Conservation (phyloP, 139 green algal genomes). For the Eudorina sp. region DNA sequence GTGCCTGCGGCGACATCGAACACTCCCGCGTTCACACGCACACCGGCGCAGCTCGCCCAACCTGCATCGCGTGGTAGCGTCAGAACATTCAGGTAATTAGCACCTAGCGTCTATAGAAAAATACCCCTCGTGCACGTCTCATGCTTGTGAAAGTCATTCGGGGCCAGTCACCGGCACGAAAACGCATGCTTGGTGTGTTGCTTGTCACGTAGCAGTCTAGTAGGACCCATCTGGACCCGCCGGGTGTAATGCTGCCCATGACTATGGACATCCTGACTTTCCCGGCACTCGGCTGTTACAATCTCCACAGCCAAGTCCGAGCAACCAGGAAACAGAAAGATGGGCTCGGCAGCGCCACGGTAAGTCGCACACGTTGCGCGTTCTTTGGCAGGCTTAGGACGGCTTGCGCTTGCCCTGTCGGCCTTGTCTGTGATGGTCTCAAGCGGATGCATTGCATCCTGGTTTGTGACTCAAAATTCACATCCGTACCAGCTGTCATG, state of each 20-base stretch:
- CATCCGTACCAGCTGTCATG: not conserved
- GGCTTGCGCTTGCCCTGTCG: not conserved
- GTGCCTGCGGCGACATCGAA: no score
- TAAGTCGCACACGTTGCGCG: not conserved
- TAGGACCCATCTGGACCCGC: not conserved
- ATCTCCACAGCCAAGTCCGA: not conserved
- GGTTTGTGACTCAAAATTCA: not conserved
- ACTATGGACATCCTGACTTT: not conserved
- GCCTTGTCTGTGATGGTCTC: not conserved
- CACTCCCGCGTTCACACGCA: no score
- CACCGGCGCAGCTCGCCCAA: no score
- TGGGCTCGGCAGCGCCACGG: constrained; percentile 9
- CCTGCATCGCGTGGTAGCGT: no score
- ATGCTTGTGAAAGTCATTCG: not conserved
- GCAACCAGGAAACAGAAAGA: not conserved
- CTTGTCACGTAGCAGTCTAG: not conserved
- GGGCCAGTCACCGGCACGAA: not conserved
- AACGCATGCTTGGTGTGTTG: not conserved
- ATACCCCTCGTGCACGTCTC: not conserved
- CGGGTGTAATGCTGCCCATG: not conserved
- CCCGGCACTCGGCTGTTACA: no score
- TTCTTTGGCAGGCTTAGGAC: not conserved
- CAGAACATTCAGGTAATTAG: no score
- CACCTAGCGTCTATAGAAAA: no score
- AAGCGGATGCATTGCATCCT: not conserved